Evolutionary conservation across 2,329 filamentous ascomycete species (phyloP).

Genomic region (Fusarium haematococcum): DNA sequence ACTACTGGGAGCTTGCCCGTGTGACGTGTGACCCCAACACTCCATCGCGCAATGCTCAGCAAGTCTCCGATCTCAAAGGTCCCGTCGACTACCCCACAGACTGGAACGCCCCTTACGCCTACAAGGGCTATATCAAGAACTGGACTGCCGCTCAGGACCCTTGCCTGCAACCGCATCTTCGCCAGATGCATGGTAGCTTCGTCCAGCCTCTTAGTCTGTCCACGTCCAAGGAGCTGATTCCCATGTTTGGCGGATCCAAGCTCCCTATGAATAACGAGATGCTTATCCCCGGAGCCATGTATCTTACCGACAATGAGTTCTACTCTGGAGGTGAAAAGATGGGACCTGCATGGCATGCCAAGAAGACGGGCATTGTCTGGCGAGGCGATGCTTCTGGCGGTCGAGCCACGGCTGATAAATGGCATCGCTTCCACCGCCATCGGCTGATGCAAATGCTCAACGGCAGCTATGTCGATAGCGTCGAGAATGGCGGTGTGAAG

Average conservation of each 20-base stretch:
- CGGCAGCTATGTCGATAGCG: conserved; percentile 64
- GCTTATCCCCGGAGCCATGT: conserved; percentile 73
- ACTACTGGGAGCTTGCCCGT: conserved; percentile 71
- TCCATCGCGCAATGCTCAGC: conserved; percentile 54
- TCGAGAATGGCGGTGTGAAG: conserved; percentile 56
- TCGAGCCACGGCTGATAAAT: conserved; percentile 64
- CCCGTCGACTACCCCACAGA: conserved; percentile 50
- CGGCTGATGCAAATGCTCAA: conserved; percentile 78
- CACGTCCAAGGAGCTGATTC: conserved; percentile 66
- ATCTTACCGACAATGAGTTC: conserved; percentile 67
- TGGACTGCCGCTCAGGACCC: conserved; percentile 70
- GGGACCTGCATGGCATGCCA: conserved; percentile 69
- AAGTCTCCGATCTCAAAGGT: conserved; percentile 46
- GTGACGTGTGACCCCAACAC: conserved; percentile 69
- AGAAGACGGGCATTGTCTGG: conserved; percentile 69
- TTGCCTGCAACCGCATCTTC: conserved; percentile 67
- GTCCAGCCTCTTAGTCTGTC: conserved; percentile 64
- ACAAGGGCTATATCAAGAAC: conserved; percentile 66
- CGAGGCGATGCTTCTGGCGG: conserved; percentile 75
- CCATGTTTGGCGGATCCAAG: conserved; percentile 73
- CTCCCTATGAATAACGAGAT: conserved; percentile 73
- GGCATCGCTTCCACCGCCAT: conserved; percentile 78
- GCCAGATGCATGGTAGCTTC: conserved; percentile 67
- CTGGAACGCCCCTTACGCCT: conserved; percentile 52
- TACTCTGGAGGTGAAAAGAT: conserved; percentile 68